Evolutionary conservation across 331 rosid species (phyloP).

Genomic region (Malus hybrid): DNA sequence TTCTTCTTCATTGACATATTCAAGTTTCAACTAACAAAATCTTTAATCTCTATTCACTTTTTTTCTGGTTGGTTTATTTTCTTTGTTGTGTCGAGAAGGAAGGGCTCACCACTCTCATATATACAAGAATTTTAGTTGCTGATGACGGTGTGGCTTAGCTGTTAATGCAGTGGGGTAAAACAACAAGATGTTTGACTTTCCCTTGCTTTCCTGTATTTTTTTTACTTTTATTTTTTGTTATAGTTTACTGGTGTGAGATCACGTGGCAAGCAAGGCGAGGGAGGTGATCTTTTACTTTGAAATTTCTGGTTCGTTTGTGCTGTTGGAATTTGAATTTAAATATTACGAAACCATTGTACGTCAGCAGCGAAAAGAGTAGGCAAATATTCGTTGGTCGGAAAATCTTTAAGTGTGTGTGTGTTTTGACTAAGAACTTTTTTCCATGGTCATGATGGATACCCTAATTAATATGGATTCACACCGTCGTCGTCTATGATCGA

Average conservation of each 20-base stretch:
- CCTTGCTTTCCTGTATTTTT: neutral
- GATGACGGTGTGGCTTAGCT: constrained; percentile 35
- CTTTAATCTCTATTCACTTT: neutral
- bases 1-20: constrained; percentile 22
- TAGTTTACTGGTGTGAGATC: neutral
- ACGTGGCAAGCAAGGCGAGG: neutral
- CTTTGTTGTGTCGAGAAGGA: neutral
- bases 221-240: neutral
- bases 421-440: constrained; percentile 2
- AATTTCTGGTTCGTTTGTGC: neutral
- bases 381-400: no score
- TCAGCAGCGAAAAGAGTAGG: no score
- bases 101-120: neutral
- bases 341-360: neutral
- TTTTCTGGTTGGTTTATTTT: neutral
- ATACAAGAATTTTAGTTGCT: neutral
- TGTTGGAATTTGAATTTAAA: constrained; percentile 41
- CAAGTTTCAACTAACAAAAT: neutral
- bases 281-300: constrained; percentile 10
- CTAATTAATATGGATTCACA: constrained; percentile 19
- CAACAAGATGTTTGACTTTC: constrained; percentile 32
- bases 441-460: neutral
- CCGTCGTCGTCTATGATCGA: constrained; percentile 10
- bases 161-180: constrained; percentile 20
- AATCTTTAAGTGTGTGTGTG: no score